phyloP scores from a whole-genome alignment of 306 rosid genomes.

The Begonia loranthoides region DNA sequence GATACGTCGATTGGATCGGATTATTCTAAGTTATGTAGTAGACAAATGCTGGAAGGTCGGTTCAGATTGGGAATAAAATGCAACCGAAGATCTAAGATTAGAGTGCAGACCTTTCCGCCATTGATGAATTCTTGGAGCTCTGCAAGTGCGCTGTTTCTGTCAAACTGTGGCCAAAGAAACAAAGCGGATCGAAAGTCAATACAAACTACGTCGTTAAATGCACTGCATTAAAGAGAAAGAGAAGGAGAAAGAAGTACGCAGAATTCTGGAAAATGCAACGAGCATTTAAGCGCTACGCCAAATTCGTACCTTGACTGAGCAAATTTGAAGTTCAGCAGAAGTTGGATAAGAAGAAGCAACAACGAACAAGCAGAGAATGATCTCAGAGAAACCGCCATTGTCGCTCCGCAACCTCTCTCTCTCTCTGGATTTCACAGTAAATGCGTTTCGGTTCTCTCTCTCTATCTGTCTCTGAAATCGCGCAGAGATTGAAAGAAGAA shows the following conservation, averaged over 20 bases:
- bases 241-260: too few relatives aligned
- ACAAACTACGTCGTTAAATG: not conserved
- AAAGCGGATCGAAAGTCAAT: not conserved
- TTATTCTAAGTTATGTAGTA: constrained; percentile 5
- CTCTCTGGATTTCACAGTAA: not conserved
- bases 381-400: constrained; percentile 39
- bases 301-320: constrained; percentile 36
- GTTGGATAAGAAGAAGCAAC: constrained; percentile 9
- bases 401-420: not conserved
- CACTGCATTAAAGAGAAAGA: too few relatives aligned
- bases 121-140: constrained; percentile 50
- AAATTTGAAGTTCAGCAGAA: constrained; percentile 1
- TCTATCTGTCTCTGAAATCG: not conserved
- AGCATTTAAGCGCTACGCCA: too few relatives aligned
- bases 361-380: constrained; percentile 13
- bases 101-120: constrained; percentile 54
- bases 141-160: constrained; percentile 20
- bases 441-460: not conserved
- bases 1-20: too few relatives aligned
- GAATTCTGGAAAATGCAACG: too few relatives aligned
- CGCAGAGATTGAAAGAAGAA: constrained; percentile 10
- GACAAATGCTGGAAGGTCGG: constrained; percentile 12
- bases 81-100: not conserved
- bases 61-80: constrained; percentile 1
- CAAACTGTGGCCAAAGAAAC: constrained; percentile 20